A percentile compares a stretch with the other conserved stretches of the same genome.
phyloP scores from a whole-genome alignment of 345 rosid species.

The Gossypium longicalyx region DNA sequence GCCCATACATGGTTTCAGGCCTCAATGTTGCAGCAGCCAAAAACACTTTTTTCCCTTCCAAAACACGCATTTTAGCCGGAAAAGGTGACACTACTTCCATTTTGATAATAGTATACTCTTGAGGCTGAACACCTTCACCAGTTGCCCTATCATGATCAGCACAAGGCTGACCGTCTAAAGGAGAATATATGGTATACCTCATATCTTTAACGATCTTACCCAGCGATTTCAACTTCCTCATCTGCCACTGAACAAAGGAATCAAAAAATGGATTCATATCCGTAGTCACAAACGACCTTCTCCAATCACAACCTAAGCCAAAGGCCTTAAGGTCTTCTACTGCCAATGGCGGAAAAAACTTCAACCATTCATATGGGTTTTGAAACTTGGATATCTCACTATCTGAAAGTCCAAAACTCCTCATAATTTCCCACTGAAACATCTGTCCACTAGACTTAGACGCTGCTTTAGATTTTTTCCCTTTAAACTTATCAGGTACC shows the following conservation, averaged over 20 bases:
- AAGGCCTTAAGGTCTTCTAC: slow-evolving; percentile 68
- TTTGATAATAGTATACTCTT: slow-evolving; percentile 82
- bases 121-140: slow-evolving; percentile 98
- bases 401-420: slow-evolving; percentile 75
- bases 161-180: slow-evolving; percentile 92
- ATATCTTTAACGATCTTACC: slow-evolving; percentile 84
- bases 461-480: slow-evolving; percentile 82
- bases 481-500: slow-evolving; percentile 56
- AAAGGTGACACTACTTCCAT: slow-evolving; percentile 79
- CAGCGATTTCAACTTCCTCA: slow-evolving; percentile 80
- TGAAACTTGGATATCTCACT: slow-evolving; percentile 63
- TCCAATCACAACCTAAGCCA: slow-evolving; percentile 94
- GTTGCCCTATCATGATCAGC: slow-evolving; percentile 94
- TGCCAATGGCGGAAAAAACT: slow-evolving; percentile 75
- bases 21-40: slow-evolving; percentile 89
- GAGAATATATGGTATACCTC: slow-evolving; percentile 80
- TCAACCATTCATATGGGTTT: slow-evolving; percentile 74
- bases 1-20: slow-evolving; percentile 98
- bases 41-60: slow-evolving; percentile 73
- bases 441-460: slow-evolving; percentile 79
- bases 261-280: slow-evolving; percentile 74
- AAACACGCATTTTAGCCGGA: slow-evolving; percentile 52
- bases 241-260: slow-evolving; percentile 86
- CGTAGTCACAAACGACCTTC: slow-evolving; percentile 85
- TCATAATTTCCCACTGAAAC: slow-evolving; percentile 95